A percentile compares a stretch with the other conserved stretches of the same genome.
Conservation (phyloP, 345 rosid species). For the Eucalyptus tenuipes region DNA sequence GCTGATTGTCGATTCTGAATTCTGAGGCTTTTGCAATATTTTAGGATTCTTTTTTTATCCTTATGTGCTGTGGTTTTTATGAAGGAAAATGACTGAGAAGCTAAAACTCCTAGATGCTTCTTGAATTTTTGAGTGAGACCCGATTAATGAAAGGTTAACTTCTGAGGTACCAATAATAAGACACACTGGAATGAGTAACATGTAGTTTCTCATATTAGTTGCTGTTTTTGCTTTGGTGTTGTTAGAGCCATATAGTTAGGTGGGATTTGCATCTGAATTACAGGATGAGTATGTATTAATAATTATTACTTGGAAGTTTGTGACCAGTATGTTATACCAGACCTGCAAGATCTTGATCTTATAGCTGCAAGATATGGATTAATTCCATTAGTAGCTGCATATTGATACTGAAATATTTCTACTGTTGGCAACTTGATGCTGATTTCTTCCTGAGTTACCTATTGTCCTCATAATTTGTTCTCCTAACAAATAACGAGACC, state of each 20-base stretch:
- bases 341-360: not conserved
- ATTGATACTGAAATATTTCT: not conserved
- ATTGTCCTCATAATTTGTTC: too few species aligned
- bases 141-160: too few species aligned
- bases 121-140: not conserved
- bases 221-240: too few species aligned
- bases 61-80: not conserved
- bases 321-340: rapidly evolving
- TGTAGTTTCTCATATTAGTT: not conserved
- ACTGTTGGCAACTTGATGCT: not conserved
- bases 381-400: not conserved
- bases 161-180: too few species aligned
- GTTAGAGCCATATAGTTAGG: not conserved
- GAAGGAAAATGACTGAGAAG: not conserved
- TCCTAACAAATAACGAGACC: too few species aligned
- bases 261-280: not conserved
- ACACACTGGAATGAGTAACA: too few species aligned
- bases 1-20: not conserved
- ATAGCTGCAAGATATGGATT: not conserved
- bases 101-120: not conserved
- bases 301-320: not conserved
- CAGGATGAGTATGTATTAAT: not conserved
- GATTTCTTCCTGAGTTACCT: too few species aligned
- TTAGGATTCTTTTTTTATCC: not conserved
- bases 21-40: rapidly evolving